Evolutionary conservation across 148 eudicot species (phyloP), one percentile per base, ranked within the genome.

Genomic region (Pouteria glomerata): DNA sequence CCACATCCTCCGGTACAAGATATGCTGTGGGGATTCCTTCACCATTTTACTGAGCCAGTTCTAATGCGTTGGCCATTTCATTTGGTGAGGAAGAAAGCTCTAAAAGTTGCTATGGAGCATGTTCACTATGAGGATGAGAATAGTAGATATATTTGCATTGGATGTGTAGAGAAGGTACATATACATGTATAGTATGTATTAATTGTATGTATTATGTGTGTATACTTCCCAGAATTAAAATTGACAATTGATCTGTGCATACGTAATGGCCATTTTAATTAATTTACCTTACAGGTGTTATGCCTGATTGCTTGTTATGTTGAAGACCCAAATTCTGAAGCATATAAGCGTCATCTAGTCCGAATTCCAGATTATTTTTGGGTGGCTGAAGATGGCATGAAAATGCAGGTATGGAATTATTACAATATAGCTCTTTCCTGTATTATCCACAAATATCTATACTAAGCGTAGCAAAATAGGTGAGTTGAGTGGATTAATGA

Each of bases 321-420:
- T 31, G 91, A 90, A 74, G 92, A 90, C 62, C 92, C 92, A 11
- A 74, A 82, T 67, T 85, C 88, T 1, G 84, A 79, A 16, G 88
- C 86, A 10, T 85, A 73, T 79, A 87, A 84, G 75, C 74, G 71
- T 47, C 96, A 90, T 73, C 76, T 90, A 35, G 90, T 87, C 3
- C 77, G 96, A 42, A 74, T 90, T 8, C 90, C 88, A 0, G 96
- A 90, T 76, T 90, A 77, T 24, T 41, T 84, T 18, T 90, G 96
- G 94, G 48, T 89, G 37, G 82, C 89, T 8, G 94, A 87, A 63
- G 94, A 89, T 77, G 94, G 94, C 35, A 61, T 90, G 90, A 90
- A 85, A 57, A 73, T 87, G 82, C 89, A 82, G 90, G 94, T 85
- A n/a, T n/a, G 3, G n/a, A 29, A 15, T 31, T 58, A 35, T n/a